A percentile compares a stretch with the other conserved stretches of the same genome.
These are phyloP conservation scores for Xylaria polymorpha DNA, from an alignment of 2,329 filamentous ascomycete genomes.

Conservation along the genomic window DNA sequence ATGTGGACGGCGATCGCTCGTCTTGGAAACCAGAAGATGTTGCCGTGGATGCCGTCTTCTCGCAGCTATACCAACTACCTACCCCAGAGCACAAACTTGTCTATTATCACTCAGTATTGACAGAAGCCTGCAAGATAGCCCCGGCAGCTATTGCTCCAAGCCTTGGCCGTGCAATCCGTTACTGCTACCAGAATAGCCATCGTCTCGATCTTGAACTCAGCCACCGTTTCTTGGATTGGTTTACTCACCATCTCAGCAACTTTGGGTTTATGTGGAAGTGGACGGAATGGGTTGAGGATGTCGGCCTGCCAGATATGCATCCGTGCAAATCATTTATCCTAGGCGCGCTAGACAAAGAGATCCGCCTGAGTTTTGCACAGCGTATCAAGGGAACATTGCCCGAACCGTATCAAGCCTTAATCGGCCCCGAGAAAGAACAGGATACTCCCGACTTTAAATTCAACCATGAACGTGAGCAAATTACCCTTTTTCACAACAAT, in stretches of 20 bases:
- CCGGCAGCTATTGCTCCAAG: constrained; percentile 96
- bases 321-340: constrained; percentile 94
- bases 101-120: constrained; percentile 95
- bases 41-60: constrained; percentile 96
- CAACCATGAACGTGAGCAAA: constrained; percentile 73
- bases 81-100: constrained; percentile 91
- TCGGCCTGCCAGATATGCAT: constrained; percentile 79
- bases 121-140: constrained; percentile 94
- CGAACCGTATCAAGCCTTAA: constrained; percentile 81
- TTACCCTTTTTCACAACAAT: constrained; percentile 20
- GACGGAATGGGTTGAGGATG: constrained; percentile 94
- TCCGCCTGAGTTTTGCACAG: constrained; percentile 94
- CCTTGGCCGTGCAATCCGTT: constrained; percentile 91
- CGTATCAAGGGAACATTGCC: constrained; percentile 95
- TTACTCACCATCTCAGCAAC: constrained; percentile 96
- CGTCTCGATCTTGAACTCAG: constrained; percentile 87
- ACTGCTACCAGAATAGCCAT: constrained; percentile 84
- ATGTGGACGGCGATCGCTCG: constrained; percentile 71
- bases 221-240: constrained; percentile 96
- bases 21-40: constrained; percentile 99
- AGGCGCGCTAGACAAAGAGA: constrained; percentile 94
- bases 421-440: constrained; percentile 88
- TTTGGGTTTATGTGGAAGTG: constrained; percentile 99
- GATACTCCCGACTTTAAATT: constrained; percentile 98
- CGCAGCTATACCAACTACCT: constrained; percentile 90